Percentiles rank a stretch among this genome's conserved stretches.
Conservation (phyloP, 202 grass and related monocot species). For the Cymbopogon flexuosus region DNA sequence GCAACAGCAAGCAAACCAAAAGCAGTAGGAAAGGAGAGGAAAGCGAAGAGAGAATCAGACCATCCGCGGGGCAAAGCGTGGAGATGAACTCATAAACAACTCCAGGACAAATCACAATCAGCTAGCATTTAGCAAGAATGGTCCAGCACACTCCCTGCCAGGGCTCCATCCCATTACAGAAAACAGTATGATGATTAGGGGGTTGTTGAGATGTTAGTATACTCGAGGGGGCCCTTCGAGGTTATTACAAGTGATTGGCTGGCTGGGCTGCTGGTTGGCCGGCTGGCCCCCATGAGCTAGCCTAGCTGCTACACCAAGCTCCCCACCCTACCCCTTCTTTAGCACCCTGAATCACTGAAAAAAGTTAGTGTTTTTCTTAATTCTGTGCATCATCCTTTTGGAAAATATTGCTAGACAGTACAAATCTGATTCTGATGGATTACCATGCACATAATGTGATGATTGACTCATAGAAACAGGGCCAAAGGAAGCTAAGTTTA, state of each 20-base stretch:
- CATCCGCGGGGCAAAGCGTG: background rate
- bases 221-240: slow-evolving; percentile 11
- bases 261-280: background rate
- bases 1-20: slow-evolving; percentile 25
- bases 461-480: background rate
- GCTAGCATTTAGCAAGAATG: slow-evolving; percentile 28
- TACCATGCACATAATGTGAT: background rate
- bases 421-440: slow-evolving; percentile 3
- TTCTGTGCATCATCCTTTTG: background rate
- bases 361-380: background rate
- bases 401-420: background rate
- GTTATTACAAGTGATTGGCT: slow-evolving; percentile 23
- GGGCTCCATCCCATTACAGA: slow-evolving; percentile 26
- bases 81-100: slow-evolving; percentile 29
- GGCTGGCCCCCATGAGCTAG: slow-evolving; percentile 18
- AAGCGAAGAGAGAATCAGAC: background rate
- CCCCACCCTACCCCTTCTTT: slow-evolving; percentile 30
- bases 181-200: slow-evolving; percentile 41
- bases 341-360: slow-evolving; percentile 30
- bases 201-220: slow-evolving; percentile 42
- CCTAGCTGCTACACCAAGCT: slow-evolving; percentile 20
- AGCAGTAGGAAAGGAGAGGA: slow-evolving; percentile 11
- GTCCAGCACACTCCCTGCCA: background rate
- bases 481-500: background rate
- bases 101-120: slow-evolving; percentile 46